Conservation (phyloP, 2,329 filamentous ascomycete species). For the Aspergillus pseudotamarii region DNA sequence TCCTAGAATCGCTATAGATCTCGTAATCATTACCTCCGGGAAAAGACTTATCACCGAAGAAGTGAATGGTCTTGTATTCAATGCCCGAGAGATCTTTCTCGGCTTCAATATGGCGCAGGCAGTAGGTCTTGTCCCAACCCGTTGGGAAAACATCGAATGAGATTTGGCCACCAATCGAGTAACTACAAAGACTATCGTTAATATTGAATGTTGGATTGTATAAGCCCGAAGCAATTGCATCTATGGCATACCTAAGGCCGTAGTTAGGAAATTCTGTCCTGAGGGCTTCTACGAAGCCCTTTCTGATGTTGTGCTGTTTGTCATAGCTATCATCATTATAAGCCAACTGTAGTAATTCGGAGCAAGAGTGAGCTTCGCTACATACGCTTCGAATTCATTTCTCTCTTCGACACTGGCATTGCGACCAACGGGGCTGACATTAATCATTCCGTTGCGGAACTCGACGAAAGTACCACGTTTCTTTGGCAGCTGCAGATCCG, state of each 20-base stretch:
- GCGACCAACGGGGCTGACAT: conserved; percentile 67
- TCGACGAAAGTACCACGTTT: conserved; percentile 70
- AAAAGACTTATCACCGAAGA: conserved; percentile 96
- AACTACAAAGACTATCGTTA: conserved; percentile 54
- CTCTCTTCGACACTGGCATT: conserved; percentile 83
- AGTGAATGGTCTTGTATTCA: conserved; percentile 85
- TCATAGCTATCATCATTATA: conserved; percentile 61
- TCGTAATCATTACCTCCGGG: conserved; percentile 94
- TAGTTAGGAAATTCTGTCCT: conserved; percentile 80
- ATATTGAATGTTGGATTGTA: not conserved
- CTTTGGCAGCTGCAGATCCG: conserved; percentile 62
- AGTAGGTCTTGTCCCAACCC: conserved; percentile 99
- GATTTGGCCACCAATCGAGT: conserved; percentile 94
- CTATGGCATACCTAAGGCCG: conserved; percentile 73
- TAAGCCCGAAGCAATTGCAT: not conserved
- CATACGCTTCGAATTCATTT: conserved; percentile 70
- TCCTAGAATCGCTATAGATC: conserved; percentile 81
- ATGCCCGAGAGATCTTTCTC: conserved; percentile 68
- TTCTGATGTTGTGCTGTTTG: conserved; percentile 72
- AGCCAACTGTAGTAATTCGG: conserved; percentile 10
- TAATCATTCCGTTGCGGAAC: conserved; percentile 69
- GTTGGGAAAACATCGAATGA: conserved; percentile 97
- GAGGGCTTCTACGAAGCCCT: conserved; percentile 74
- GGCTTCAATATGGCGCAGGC: conserved; percentile 80
- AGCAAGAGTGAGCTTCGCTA: conserved; percentile 5